Conservation (phyloP, 2,329 filamentous ascomycete genomes). For the Fusarium napiforme region DNA sequence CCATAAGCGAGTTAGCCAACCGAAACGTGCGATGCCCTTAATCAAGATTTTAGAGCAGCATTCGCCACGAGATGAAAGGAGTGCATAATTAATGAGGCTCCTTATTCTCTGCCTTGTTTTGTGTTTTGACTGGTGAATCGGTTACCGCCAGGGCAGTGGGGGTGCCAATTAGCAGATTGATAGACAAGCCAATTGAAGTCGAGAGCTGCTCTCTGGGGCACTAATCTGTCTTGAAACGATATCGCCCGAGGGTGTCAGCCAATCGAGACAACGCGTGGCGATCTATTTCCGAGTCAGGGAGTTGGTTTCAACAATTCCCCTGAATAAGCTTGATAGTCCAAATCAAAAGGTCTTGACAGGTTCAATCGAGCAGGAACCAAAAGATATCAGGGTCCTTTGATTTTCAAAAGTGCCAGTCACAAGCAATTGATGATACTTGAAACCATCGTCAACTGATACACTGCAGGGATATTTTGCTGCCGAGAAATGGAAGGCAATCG, state of each 20-base stretch:
- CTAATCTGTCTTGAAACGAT: constrained; percentile 25
- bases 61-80: constrained; percentile 29
- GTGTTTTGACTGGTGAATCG: constrained; percentile 26
- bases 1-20: constrained; percentile 19
- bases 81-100: constrained; percentile 25
- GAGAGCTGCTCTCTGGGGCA: not conserved
- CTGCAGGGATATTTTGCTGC: not conserved
- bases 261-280: constrained; percentile 10
- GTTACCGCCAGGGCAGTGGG: constrained; percentile 32
- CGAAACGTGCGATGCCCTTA: not conserved
- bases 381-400: not conserved
- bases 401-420: constrained; percentile 35
- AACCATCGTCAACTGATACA: not conserved
- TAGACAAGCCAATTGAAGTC: constrained; percentile 17
- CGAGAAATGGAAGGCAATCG: constrained; percentile 14
- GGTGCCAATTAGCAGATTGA: constrained; percentile 27
- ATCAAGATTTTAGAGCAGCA: not conserved
- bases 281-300: constrained; percentile 32
- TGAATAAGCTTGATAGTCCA: constrained; percentile 19
- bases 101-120: not conserved
- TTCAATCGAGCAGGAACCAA: not conserved
- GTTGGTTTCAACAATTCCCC: constrained; percentile 28
- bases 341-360: constrained; percentile 27
- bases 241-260: constrained; percentile 10
- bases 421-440: constrained; percentile 1